Evolutionary conservation across 129 eudicot species (phyloP).

Genomic region (Glebionis coronaria): DNA sequence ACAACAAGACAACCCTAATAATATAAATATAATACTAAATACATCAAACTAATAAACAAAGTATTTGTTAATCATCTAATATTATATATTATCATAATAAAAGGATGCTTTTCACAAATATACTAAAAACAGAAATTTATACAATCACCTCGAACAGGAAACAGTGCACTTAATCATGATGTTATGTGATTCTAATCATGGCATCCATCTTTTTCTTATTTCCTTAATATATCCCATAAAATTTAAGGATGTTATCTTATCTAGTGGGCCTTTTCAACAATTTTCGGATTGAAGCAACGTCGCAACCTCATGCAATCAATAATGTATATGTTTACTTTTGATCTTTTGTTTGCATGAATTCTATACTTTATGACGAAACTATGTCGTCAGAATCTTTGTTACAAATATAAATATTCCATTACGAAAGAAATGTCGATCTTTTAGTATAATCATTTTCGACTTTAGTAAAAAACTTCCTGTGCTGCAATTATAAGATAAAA

Average conservation of each 20-base stretch:
- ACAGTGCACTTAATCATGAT: constrained; percentile 3
- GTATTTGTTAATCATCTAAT: no score
- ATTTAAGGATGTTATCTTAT: not conserved
- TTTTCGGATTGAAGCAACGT: not conserved
- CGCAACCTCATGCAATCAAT: not conserved
- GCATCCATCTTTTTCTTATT: constrained; percentile 2
- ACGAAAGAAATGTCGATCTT: no score
- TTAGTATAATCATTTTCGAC: no score
- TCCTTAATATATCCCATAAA: not conserved
- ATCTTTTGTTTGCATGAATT: no score
- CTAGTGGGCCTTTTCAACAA: not conserved
- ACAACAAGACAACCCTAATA: no score
- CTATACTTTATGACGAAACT: no score
- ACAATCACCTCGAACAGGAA: not conserved
- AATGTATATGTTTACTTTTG: not conserved
- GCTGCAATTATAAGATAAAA: no score
- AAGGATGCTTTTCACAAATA: not conserved
- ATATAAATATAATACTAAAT: no score
- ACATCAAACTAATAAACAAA: no score
- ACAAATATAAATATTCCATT: no score
- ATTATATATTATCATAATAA: not conserved
- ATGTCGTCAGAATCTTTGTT: no score
- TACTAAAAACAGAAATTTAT: not conserved
- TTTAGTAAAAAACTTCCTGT: no score
- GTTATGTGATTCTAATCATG: constrained; percentile 13